Evolutionary conservation across 2,329 filamentous ascomycete species (phyloP), one percentile per base, ranked within the genome.

Genomic region (Apiospora sp.): DNA sequence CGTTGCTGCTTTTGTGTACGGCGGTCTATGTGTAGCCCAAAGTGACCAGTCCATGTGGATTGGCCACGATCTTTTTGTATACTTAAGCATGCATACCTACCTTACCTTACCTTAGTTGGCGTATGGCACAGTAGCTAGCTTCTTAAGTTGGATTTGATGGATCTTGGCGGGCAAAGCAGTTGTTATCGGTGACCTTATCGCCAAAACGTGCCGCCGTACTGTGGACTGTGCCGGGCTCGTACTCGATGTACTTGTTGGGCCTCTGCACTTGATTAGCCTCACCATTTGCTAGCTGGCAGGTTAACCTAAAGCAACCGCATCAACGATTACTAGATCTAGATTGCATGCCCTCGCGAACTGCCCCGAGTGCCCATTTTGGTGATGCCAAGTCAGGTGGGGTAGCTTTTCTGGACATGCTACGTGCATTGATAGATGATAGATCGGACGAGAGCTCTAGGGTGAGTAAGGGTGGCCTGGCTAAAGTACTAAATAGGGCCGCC

Each of bases 371-470:
- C 49, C 49, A 54, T 54, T 58, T 34, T 58, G 51, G 51, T 58
- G 34, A 41, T 64, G 58, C 34, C 58, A 64, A 41, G 34, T 24
- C 58, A 64, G 34, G 58, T n/a, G 58, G 58, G 58, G 58, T 64
- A 64, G 58, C 58, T 64, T 30, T 27, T 54, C 13, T 58, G 51
- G 27, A 16, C 54, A 7, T 51, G n/a, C 22, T 8, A 8, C 22
- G 51, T 64, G 58, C 30, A 41, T 12, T 41, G 34, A n/a, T 64
- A 64, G 58, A 64, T 41, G 34, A n/a, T 64, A 64, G 58, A 64
- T 64, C 58, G 34, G 58, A 64, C 34, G 58, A 64, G 34, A 41
- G 22, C 19, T 41, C 34, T n/a, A 48, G 27, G 27, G 27, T 30
- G 27, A 30, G 27, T 30, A 30, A 30, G 27, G 27, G 27, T 30